phyloP scores from a whole-genome alignment of 2,329 filamentous ascomycete species.

The Rhynchosporium agropyri region DNA sequence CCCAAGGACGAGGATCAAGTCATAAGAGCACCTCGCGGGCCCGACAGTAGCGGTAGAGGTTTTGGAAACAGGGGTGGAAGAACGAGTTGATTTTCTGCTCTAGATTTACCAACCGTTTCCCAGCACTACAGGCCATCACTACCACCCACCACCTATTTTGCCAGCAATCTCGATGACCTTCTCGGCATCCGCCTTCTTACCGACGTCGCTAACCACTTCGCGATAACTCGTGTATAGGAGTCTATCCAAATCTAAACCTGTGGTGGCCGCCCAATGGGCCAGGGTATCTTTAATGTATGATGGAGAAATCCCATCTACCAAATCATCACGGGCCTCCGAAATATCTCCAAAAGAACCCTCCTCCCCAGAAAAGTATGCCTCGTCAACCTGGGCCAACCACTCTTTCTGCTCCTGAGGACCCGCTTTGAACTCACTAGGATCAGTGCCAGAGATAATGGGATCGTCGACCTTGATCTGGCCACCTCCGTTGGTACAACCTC shows the following conservation, averaged over 20 bases:
- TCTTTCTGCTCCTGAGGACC: slow-evolving; percentile 81
- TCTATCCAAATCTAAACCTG: slow-evolving; percentile 69
- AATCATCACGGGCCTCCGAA: slow-evolving; percentile 43
- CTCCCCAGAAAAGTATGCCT: slow-evolving; percentile 84
- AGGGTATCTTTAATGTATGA: slow-evolving; percentile 69
- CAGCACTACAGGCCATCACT: slow-evolving; percentile 79
- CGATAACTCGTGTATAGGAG: slow-evolving; percentile 86
- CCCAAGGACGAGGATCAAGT: slow-evolving; percentile 66
- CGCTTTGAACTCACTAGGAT: slow-evolving; percentile 55
- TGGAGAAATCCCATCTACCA: slow-evolving; percentile 67
- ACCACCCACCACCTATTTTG: slow-evolving; percentile 95
- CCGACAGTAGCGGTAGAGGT: slow-evolving; percentile 74
- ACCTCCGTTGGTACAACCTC: slow-evolving; percentile 97
- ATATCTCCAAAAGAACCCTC: slow-evolving; percentile 47
- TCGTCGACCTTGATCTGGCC: slow-evolving; percentile 94
- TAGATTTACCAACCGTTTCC: slow-evolving; percentile 80
- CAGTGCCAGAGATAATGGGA: slow-evolving; percentile 58
- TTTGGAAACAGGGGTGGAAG: slow-evolving; percentile 70
- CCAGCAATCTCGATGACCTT: slow-evolving; percentile 85
- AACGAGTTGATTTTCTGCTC: slow-evolving; percentile 47
- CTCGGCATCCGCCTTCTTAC: slow-evolving; percentile 76
- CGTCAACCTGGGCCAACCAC: slow-evolving; percentile 81
- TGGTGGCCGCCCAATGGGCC: slow-evolving; percentile 73
- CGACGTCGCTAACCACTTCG: slow-evolving; percentile 92
- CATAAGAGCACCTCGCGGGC: slow-evolving; percentile 74